phyloP scores from a whole-genome alignment of 805 yeast genomes.

The Tetrapisispora namnaoensis region DNA sequence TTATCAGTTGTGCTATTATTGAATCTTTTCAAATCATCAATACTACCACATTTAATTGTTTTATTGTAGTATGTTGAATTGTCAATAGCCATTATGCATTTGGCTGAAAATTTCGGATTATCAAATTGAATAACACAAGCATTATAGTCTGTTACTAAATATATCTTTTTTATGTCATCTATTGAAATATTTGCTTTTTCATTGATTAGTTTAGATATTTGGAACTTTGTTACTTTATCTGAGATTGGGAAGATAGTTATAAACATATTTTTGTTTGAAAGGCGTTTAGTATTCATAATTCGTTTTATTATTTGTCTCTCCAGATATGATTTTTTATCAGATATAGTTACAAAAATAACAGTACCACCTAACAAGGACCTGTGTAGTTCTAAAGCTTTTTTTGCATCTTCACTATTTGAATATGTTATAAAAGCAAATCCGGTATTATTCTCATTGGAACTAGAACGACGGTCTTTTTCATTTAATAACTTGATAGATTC shows the following conservation, averaged over 20 bases:
- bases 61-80: slow-evolving; percentile 33
- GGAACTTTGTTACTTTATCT: slow-evolving; percentile 19
- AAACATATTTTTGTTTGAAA: slow-evolving; percentile 7
- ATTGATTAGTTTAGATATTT: slow-evolving; percentile 11
- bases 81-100: slow-evolving; percentile 36
- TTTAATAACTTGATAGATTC: slow-evolving; percentile 35
- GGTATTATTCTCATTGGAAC: slow-evolving; percentile 38
- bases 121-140: slow-evolving; percentile 45
- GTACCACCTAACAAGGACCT: slow-evolving; percentile 36
- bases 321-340: slow-evolving; percentile 33
- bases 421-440: slow-evolving; percentile 63
- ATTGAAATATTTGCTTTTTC: slow-evolving; percentile 4
- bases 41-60: slow-evolving; percentile 27
- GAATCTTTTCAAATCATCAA: slow-evolving; percentile 23
- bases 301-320: slow-evolving; percentile 28
- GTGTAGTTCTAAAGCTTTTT: slow-evolving; percentile 36
- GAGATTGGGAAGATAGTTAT: slow-evolving; percentile 23
- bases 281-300: slow-evolving; percentile 15
- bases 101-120: slow-evolving; percentile 39
- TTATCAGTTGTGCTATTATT: not conserved
- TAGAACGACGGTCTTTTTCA: slow-evolving; percentile 11
- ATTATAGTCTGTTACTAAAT: slow-evolving; percentile 36
- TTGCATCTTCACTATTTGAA: slow-evolving; percentile 35
- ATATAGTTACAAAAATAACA: slow-evolving; percentile 38
- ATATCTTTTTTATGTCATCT: slow-evolving; percentile 31